These are phyloP conservation scores for Diaporthe ampelina DNA, from an alignment of 2,329 filamentous ascomycete species.

Conservation along the genomic window DNA sequence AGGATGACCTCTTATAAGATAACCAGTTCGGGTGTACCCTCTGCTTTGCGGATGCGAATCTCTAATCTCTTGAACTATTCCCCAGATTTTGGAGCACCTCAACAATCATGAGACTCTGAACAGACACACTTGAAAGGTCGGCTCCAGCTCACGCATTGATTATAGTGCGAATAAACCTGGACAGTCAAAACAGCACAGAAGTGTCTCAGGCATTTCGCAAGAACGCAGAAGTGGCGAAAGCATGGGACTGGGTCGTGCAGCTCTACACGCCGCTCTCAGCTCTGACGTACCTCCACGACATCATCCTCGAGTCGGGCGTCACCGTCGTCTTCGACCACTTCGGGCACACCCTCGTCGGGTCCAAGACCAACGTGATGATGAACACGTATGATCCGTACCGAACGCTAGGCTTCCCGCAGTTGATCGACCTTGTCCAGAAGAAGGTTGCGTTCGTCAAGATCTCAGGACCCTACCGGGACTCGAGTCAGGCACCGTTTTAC, in stretches of 20 bases:
- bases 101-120: neutral
- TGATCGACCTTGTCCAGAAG: conserved; percentile 23
- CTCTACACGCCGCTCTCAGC: conserved; percentile 9
- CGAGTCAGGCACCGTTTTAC: conserved; percentile 4
- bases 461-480: conserved; percentile 14
- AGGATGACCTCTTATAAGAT: too few species aligned
- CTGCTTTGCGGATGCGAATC: too few species aligned
- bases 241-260: conserved; percentile 1
- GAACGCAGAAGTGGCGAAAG: conserved; percentile 6
- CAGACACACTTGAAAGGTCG: too few species aligned
- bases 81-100: neutral
- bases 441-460: conserved; percentile 25
- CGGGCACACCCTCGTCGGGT: conserved; percentile 24
- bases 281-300: conserved; percentile 15
- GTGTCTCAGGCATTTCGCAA: conserved; percentile 8
- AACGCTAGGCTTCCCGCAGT: conserved; percentile 8
- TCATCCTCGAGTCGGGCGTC: neutral
- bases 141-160: neutral
- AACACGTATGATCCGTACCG: conserved; percentile 26
- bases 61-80: too few species aligned
- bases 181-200: conserved; percentile 24
- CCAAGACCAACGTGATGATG: conserved; percentile 28
- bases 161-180: neutral
- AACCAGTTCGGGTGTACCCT: too few species aligned
- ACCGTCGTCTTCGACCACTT: conserved; percentile 26